Base-by-base conservation (phyloP, 306 rosid genomes). In the Dryas alaskensis region DNA sequence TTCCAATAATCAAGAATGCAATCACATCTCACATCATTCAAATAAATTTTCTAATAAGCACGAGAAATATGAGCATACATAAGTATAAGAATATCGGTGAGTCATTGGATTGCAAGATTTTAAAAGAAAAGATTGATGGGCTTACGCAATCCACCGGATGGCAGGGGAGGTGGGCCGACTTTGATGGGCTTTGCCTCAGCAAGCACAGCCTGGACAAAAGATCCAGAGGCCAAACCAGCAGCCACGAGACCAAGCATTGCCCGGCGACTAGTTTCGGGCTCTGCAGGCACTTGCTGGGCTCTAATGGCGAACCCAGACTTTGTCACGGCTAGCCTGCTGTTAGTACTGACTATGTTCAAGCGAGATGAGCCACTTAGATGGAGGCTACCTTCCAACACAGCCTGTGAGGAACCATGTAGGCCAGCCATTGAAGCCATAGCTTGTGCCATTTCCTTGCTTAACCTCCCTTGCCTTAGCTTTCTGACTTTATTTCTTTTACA, bases 61-160 rank as follows among this genome's bases (percentile, higher is more conserved):
- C 3, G 2, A 31, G 37, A 31, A 31, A 1, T 31, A 31, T 31
- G 37, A 31, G 37, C 37, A 31, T 31, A 31, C 37, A 31, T 2
- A 31, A 31, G 37, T 31, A 31, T 31, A 31, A 22, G 22, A 22
- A 22, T 22, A 0, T 22, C 22, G 22, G 22, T 22, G 22, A 22
- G 22, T 22, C 22, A 22, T 22, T 22, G 22, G 22, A 22, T 22
- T 22, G 22, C 22, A 22, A 22, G 22, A 22, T 22, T 22, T 22
- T 22, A 22, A 59, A 3, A 11, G 10, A 3, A 61, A 40, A 13
- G 52, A 40, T 39, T 4, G 22, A 55, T 27, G 11, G 59, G 81
- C 99, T 81, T 88, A 95, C 99, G 91, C 40, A 95, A 77, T 77
- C 99, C 99, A 57, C 99, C 99, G n/a, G 97, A 92, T 2, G 81